These are phyloP conservation scores for Lanmaoa pseudosensibilis DNA, from an alignment of 768 basidiomycete species.

Conservation along the genomic window DNA sequence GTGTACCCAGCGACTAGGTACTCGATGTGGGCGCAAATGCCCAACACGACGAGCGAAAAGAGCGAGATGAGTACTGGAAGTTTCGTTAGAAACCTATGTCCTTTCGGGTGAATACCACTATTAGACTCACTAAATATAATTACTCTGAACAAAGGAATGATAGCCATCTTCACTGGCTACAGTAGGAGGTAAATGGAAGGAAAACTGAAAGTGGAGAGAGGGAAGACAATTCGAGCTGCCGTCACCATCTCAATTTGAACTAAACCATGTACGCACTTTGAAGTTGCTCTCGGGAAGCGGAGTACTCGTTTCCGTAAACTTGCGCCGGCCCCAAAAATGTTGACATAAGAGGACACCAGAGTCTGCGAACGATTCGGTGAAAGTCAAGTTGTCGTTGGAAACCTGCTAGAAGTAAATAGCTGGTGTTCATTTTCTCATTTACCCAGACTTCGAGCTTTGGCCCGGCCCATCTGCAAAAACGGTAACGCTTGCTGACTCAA, in stretches of 20 bases:
- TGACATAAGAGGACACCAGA: slow-evolving; percentile 5
- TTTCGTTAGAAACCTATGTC: neutral
- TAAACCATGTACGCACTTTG: neutral
- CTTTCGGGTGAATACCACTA: neutral
- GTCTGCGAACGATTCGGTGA: neutral
- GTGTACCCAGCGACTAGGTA: slow-evolving; percentile 9
- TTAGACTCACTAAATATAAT: slow-evolving; percentile 23
- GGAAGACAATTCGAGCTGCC: neutral
- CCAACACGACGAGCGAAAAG: slow-evolving; percentile 20
- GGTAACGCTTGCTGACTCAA: neutral
- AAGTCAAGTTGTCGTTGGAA: neutral
- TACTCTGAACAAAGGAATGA: slow-evolving; percentile 27
- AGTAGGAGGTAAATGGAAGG: neutral
- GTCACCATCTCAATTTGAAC: neutral
- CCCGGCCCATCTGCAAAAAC: neutral
- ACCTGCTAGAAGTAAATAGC: neutral
- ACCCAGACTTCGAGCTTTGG: neutral
- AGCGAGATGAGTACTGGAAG: slow-evolving; percentile 16
- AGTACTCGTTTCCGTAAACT: slow-evolving; percentile 2
- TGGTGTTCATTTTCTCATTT: neutral
- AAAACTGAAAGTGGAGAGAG: neutral
- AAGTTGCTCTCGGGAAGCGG: neutral
- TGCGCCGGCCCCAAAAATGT: neutral
- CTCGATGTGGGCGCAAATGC: slow-evolving; percentile 22
- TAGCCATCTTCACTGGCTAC: slow-evolving; percentile 17